Evolutionary conservation across 2,329 filamentous ascomycete species (phyloP), one percentile per base, ranked within the genome.

Genomic region (Corynespora cassiicola): DNA sequence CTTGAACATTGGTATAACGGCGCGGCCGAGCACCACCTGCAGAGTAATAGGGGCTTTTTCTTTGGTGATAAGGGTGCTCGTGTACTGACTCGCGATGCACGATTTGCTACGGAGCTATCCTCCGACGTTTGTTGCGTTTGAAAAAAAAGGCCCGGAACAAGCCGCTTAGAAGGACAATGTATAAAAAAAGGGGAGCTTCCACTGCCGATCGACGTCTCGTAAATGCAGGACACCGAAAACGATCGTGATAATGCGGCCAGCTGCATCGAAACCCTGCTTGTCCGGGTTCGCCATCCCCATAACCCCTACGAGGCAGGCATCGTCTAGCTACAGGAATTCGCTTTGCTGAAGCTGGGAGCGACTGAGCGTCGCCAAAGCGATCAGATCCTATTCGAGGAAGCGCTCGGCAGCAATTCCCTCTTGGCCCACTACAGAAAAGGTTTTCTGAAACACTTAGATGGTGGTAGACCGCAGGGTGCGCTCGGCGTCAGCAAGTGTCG

Each of bases 381-480:
- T 38, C 28, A 5, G 25, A 16, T n/a, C 27, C 31, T 22, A 7
- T 25, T n/a, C n/a, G 20, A 16, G 26, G 23, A 17, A 29, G n/a
- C 9, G 11, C 15, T 14, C 6, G 16, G n/a, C n/a, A n/a, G n/a
- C n/a, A n/a, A 23, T 12, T 11, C 19, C 16, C 2, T 25, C 36
- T 33, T 36, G 14, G 31, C 27, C 18, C 37, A 22, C 22, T 7
- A 17, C 24, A 31, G n/a, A 21, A 31, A 19, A 21, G 29, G 17
- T n/a, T 33, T 29, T 33, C 42, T 49, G 48, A 49, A 52, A 48
- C 48, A 28, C 45, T 29, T 46, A 19, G 36, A n/a, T 31, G 42
- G 36, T 34, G 31, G 36, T 36, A 47, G n/a, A 36, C 19, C 16
- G 42, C 42, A 41, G 32, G 43, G 23, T 11, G 6, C 12, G 11